These are phyloP conservation scores for Albophoma yamanashiensis DNA, from an alignment of 2,329 filamentous ascomycete genomes.

Conservation along the genomic window DNA sequence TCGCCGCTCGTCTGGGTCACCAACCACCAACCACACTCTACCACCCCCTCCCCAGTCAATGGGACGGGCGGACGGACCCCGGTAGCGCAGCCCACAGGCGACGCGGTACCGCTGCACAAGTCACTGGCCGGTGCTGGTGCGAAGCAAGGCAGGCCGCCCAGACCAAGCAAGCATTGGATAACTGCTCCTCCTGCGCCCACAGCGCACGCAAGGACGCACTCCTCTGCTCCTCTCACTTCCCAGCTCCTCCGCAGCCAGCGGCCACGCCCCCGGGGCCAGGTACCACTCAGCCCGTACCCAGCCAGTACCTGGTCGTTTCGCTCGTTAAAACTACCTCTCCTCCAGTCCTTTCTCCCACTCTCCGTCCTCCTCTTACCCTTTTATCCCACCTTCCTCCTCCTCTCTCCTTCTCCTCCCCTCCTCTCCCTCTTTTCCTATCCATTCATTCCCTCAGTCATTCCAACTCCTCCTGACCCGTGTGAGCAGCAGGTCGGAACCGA, in stretches of 20 bases:
- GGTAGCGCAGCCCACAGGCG: conserved; percentile 8
- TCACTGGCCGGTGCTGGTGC: conserved; percentile 3
- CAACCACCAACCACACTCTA: not conserved
- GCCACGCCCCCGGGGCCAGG: not conserved
- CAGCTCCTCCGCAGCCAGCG: not conserved
- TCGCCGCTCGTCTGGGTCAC: conserved; percentile 1
- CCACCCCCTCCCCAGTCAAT: conserved; percentile 1
- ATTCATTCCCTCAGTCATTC: conserved; percentile 44
- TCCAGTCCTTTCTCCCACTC: conserved; percentile 45
- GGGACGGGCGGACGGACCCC: not conserved
- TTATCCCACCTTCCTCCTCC: conserved; percentile 18
- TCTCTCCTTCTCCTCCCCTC: conserved; percentile 27
- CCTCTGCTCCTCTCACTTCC: not conserved
- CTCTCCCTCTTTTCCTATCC: conserved; percentile 29
- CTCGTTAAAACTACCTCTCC: conserved; percentile 32
- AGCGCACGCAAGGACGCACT: not conserved
- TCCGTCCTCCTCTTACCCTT: conserved; percentile 44
- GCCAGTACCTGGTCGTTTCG: conserved; percentile 1
- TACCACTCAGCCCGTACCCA: conserved; percentile 1
- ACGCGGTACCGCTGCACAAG: conserved; percentile 11
- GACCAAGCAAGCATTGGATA: conserved; percentile 1
- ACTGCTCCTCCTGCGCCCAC: not conserved
- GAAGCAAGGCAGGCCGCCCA: conserved; percentile 7
- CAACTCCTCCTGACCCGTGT: conserved; percentile 34
- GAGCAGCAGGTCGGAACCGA: conserved; percentile 21